Evolutionary conservation across 257 asterid species (phyloP), one percentile per base, ranked within the genome.

Genomic region (Jacaranda mimosifolia): DNA sequence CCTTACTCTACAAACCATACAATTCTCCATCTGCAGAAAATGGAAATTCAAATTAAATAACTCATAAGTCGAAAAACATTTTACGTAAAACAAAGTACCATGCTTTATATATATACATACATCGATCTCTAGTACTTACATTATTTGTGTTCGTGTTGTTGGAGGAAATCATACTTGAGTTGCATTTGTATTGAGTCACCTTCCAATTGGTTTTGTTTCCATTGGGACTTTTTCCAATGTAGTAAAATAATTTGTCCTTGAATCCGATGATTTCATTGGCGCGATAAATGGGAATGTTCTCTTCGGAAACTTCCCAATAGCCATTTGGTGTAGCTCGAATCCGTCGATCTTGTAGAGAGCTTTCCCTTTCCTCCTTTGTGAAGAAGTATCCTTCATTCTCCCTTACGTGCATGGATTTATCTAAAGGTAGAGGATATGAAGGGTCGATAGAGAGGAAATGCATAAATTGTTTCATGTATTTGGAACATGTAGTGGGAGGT

Each of bases 121-220:
- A 5, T 42, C 46, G 9, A 42, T 42, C 6, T 42, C 46, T 6
- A 4, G 18, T 9, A 40, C 81, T 77, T 62, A 70, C 77, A 4
- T 26, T 26, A 26, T 26, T 26, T 2, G 1, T 11, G 0, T 8
- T 6, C 10, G 45, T 12, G 66, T 18, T 8, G 6, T 35, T 7
- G 3, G 17, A 1, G 49, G 17, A 26, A 17, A 40, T 3, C 13
- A 0, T 8, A 38, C n/a, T 3, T 4, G 49, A 32, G 49, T 6
- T 57, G 43, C 26, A 73, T 32, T 57, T 39, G 32, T 32, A 79
- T 17, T 79, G 59, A 6, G 15, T 13, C 75, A 79, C 57, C 76
- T 38, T 66, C 79, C 83, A 79, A 6, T 46, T 57, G 10, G 83
- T 67, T 7, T 18, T 15, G 4, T 35, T 19, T 42, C 62, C 62